Conservation (phyloP, 179 eudicot genomes). For the Silene vulgaris region DNA sequence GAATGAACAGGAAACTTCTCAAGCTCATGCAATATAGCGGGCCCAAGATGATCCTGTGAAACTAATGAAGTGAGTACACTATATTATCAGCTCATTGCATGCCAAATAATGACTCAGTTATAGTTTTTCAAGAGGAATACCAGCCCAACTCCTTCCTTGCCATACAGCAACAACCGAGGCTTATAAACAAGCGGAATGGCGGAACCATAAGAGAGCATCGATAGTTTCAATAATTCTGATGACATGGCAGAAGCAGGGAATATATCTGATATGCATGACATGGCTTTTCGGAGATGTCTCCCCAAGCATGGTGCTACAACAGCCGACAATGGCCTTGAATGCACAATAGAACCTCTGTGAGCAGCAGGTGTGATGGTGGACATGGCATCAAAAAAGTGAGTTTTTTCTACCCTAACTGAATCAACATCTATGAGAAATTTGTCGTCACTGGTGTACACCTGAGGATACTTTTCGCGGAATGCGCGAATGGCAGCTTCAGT, state of each 20-base stretch:
- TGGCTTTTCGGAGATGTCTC: constrained; percentile 62
- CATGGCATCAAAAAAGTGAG: constrained; percentile 93
- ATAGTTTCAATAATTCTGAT: constrained; percentile 62
- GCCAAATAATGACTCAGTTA: background rate
- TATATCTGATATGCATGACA: constrained; percentile 69
- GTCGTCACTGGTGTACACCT: constrained; percentile 98
- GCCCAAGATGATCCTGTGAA: constrained; percentile 95
- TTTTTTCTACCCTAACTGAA: constrained; percentile 76
- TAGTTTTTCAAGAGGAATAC: constrained; percentile 38
- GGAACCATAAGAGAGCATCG: constrained; percentile 85
- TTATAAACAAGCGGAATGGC: constrained; percentile 84
- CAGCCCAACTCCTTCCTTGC: constrained; percentile 86
- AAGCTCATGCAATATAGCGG: constrained; percentile 92
- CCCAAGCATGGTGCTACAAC: constrained; percentile 87
- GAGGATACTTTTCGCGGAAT: constrained; percentile 97
- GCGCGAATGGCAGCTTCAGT: constrained; percentile 99
- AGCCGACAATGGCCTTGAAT: constrained; percentile 89
- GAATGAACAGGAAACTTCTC: constrained; percentile 99
- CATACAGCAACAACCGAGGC: constrained; percentile 80
- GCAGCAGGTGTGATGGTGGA: constrained; percentile 97
- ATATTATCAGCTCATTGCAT: constrained; percentile 23
- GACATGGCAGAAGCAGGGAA: constrained; percentile 71
- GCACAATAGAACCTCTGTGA: constrained; percentile 97
- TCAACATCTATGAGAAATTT: constrained; percentile 93
- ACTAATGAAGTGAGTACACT: constrained; percentile 39